These are phyloP conservation scores for Sclerotiophoma versabilis DNA, from an alignment of 2,329 filamentous ascomycete species.

Conservation along the genomic window DNA sequence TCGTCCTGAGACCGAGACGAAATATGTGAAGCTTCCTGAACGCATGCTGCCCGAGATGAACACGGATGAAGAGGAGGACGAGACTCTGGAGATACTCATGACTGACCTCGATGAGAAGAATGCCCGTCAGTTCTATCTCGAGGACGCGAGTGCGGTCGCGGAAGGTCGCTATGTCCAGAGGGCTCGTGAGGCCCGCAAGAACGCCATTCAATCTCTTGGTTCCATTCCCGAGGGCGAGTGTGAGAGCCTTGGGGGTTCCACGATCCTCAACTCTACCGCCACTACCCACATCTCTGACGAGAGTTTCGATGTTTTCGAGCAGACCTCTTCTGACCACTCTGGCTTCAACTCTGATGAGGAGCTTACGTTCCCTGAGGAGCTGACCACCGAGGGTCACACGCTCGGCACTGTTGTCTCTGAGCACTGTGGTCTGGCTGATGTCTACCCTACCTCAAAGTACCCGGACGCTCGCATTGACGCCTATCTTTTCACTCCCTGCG, in stretches of 20 bases:
- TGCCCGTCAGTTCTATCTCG: constrained; percentile 73
- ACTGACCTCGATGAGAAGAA: constrained; percentile 72
- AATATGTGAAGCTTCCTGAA: constrained; percentile 65
- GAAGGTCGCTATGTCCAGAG: constrained; percentile 77
- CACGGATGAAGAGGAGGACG: constrained; percentile 67
- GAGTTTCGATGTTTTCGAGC: constrained; percentile 80
- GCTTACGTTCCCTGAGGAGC: constrained; percentile 69
- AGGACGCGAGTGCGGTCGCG: constrained; percentile 88
- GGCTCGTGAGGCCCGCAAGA: constrained; percentile 68
- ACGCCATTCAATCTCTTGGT: constrained; percentile 66
- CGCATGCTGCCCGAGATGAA: constrained; percentile 55
- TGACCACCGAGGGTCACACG: constrained; percentile 92
- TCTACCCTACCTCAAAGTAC: constrained; percentile 87
- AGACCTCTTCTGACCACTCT: constrained; percentile 69
- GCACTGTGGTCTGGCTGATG: constrained; percentile 82
- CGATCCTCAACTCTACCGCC: constrained; percentile 50
- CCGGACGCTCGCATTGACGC: constrained; percentile 93
- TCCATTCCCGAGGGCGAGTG: constrained; percentile 62
- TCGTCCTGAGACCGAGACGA: constrained; percentile 62
- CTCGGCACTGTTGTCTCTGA: constrained; percentile 93
- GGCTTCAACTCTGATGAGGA: constrained; percentile 66
- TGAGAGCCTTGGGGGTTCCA: constrained; percentile 46
- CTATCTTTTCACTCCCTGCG: constrained; percentile 95
- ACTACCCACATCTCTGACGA: constrained; percentile 59
- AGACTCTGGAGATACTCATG: constrained; percentile 76